These are phyloP conservation scores for Pythium aquatile DNA, from an alignment of 352 stramenopile genomes.

Conservation along the genomic window DNA sequence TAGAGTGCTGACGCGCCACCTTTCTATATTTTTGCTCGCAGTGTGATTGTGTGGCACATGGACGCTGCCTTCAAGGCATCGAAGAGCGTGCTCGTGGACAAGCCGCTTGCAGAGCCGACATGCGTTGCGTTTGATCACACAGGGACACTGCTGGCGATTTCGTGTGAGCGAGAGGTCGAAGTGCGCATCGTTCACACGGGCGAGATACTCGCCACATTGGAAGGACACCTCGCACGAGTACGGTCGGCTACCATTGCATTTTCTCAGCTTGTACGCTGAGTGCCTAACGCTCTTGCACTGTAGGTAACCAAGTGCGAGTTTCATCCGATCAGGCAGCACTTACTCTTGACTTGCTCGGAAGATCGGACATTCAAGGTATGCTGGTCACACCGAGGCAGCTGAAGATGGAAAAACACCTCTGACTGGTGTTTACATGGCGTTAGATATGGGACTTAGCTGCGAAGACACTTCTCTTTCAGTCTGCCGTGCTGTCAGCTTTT, in stretches of 20 bases:
- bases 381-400: not conserved
- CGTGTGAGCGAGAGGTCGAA: constrained; percentile 47
- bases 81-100: constrained; percentile 45
- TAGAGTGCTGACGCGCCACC: not conserved
- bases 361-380: constrained; percentile 83
- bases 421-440: not conserved
- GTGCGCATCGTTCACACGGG: constrained; percentile 51
- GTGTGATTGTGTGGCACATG: constrained; percentile 66
- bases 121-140: constrained; percentile 67
- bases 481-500: constrained; percentile 70
- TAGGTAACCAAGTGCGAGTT: constrained; percentile 77
- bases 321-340: constrained; percentile 60
- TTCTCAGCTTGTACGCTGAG: no score
- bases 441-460: constrained; percentile 79
- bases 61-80: constrained; percentile 25
- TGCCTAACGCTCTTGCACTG: not conserved
- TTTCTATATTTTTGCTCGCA: constrained; percentile 20
- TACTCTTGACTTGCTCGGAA: constrained; percentile 74
- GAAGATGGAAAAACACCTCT: not conserved
- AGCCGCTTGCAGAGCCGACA: constrained; percentile 36
- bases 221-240: constrained; percentile 67
- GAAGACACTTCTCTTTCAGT: constrained; percentile 71
- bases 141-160: constrained; percentile 55
- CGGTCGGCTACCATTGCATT: no score
- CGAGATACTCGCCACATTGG: constrained; percentile 60